phyloP scores from a whole-genome alignment of 495 filamentous ascomycete genomes.

The Haplographium delicatum region DNA sequence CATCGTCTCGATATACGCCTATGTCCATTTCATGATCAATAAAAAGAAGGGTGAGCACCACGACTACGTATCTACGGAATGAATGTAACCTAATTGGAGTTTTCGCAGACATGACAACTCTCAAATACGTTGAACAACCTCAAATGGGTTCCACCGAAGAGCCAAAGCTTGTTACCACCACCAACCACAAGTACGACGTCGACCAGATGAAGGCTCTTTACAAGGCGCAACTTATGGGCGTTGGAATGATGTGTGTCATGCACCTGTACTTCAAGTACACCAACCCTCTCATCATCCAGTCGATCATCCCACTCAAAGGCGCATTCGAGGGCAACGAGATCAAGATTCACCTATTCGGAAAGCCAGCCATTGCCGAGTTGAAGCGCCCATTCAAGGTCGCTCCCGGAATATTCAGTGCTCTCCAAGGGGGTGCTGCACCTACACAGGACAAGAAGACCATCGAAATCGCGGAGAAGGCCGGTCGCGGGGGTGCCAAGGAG shows the following conservation, averaged over 20 bases:
- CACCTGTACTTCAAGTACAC: constrained; percentile 99
- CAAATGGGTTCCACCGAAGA: constrained; percentile 88
- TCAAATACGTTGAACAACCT: constrained; percentile 97
- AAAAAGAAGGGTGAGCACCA: constrained; percentile 79
- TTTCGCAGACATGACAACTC: constrained; percentile 79
- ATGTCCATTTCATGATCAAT: constrained; percentile 75
- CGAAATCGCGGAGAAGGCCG: constrained; percentile 79
- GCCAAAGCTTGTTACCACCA: constrained; percentile 92
- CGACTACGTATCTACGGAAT: no score
- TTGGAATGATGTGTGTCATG: constrained; percentile 98
- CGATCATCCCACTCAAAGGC: constrained; percentile 94
- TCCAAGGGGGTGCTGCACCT: constrained; percentile 58
- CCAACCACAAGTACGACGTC: constrained; percentile 87
- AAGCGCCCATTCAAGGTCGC: constrained; percentile 91
- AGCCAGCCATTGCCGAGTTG: constrained; percentile 86
- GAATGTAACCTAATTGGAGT: no score
- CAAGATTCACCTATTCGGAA: constrained; percentile 89
- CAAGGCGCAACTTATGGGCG: constrained; percentile 87
- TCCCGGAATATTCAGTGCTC: constrained; percentile 70
- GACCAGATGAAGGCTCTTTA: constrained; percentile 75
- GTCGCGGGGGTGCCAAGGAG: constrained; percentile 83
- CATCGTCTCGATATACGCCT: constrained; percentile 79
- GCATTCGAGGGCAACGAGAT: constrained; percentile 90
- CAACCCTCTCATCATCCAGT: constrained; percentile 97
- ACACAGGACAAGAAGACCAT: constrained; percentile 96